Evolutionary conservation across 306 rosid genomes (phyloP).

Genomic region (Argentina anserina): DNA sequence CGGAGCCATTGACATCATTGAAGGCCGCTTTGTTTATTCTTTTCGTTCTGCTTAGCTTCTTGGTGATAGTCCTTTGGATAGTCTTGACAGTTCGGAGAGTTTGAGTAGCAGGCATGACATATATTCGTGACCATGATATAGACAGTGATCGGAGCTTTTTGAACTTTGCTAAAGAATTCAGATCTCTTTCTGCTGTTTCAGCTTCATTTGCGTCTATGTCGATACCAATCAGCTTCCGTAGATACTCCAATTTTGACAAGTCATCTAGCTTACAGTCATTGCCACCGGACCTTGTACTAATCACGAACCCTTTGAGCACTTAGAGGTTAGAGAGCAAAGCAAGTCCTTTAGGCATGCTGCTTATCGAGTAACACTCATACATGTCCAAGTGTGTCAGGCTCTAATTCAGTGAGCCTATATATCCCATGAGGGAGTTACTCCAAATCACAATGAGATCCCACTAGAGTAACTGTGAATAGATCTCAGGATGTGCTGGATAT

Average conservation of each 20-base stretch:
- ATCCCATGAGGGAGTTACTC: conserved; percentile 20
- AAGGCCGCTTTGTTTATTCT: background rate
- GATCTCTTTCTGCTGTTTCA: background rate
- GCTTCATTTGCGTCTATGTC: background rate
- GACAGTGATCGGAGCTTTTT: conserved; percentile 6
- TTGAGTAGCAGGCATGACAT: background rate
- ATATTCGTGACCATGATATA: conserved; percentile 17
- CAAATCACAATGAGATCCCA: conserved; percentile 7
- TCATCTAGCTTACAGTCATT: conserved; percentile 6
- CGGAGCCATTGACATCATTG: background rate
- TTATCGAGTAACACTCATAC: conserved; percentile 22
- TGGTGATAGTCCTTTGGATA: background rate
- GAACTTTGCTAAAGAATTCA: background rate
- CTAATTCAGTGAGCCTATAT: conserved; percentile 24
- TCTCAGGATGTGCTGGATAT: background rate
- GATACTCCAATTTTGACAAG: background rate
- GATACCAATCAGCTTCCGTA: conserved; percentile 25
- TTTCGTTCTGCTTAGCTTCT: background rate
- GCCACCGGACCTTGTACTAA: background rate
- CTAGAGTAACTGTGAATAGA: background rate
- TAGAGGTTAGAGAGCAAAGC: conserved; percentile 4
- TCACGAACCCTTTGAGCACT: conserved; percentile 30
- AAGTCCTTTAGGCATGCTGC: conserved; percentile 28
- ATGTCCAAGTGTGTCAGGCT: conserved; percentile 24
- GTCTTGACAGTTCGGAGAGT: too few species aligned